Evolutionary conservation across 768 basidiomycete species (phyloP).

Genomic region (Suillus decipiens): DNA sequence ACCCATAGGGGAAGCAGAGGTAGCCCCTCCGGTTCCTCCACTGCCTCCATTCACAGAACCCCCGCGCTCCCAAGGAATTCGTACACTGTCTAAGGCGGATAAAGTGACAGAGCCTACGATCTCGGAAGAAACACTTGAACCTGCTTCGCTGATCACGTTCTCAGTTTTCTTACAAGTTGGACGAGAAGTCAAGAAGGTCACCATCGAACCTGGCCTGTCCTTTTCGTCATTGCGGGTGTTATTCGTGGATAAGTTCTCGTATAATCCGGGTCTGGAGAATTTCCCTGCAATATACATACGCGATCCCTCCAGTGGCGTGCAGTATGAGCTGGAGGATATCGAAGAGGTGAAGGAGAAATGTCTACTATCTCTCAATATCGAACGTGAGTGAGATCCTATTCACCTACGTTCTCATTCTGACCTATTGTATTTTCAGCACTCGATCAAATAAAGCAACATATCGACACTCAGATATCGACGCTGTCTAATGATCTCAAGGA

Average conservation of each 20-base stretch:
- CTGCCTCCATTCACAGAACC: constrained; percentile 50
- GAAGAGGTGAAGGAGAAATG: constrained; percentile 90
- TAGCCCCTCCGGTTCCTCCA: constrained; percentile 45
- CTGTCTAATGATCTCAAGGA: constrained; percentile 92
- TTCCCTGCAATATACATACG: constrained; percentile 96
- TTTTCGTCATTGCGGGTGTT: constrained; percentile 78
- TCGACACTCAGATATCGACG: constrained; percentile 85
- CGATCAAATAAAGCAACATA: constrained; percentile 98
- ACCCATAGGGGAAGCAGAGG: constrained; percentile 19
- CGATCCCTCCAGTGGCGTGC: constrained; percentile 88
- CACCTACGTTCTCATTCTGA: constrained; percentile 7
- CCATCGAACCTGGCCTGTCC: constrained; percentile 67
- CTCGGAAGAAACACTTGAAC: constrained; percentile 22
- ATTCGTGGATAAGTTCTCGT: constrained; percentile 94
- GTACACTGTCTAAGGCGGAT: constrained; percentile 12
- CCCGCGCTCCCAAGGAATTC: constrained; percentile 14
- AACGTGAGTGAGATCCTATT: constrained; percentile 67
- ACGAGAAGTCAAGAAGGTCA: constrained; percentile 86
- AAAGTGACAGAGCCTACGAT: constrained; percentile 19
- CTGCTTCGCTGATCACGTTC: constrained; percentile 35
- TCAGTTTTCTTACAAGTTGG: constrained; percentile 89
- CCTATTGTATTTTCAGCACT: constrained; percentile 58
- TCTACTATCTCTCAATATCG: constrained; percentile 90
- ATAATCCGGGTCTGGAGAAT: constrained; percentile 89
- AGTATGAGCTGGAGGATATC: constrained; percentile 94